phyloP scores from a whole-genome alignment of 768 basidiomycete genomes.

The Leccinellum luteum region DNA sequence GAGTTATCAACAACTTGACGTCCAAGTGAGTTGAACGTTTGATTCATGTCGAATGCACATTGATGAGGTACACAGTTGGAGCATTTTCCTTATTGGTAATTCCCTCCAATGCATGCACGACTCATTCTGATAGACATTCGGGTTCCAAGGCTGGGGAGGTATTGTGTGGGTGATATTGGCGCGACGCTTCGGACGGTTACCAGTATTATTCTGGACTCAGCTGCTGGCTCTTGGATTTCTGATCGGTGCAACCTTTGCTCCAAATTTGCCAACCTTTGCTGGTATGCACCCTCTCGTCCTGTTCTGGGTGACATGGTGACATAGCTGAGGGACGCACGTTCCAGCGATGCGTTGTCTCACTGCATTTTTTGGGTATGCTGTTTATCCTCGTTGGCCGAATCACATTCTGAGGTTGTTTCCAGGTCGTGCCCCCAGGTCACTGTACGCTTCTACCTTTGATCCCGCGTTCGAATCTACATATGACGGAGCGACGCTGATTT shows the following conservation, averaged over 20 bases:
- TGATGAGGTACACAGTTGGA: slow-evolving; percentile 35
- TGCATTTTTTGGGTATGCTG: slow-evolving; percentile 29
- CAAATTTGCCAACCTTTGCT: slow-evolving; percentile 45
- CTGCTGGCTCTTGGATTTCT: slow-evolving; percentile 46
- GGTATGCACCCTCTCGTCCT: slow-evolving; percentile 27
- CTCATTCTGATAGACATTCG: slow-evolving; percentile 6
- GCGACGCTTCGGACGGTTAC: slow-evolving; percentile 30
- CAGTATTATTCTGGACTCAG: slow-evolving; percentile 33
- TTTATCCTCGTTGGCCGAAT: background rate
- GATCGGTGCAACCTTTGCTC: slow-evolving; percentile 51
- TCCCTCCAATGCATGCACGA: background rate
- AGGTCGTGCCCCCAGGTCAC: slow-evolving; percentile 54
- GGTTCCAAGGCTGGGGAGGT: slow-evolving; percentile 28
- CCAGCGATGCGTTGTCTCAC: slow-evolving; percentile 34
- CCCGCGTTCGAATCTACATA: background rate
- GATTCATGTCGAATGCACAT: background rate
- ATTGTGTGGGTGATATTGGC: slow-evolving; percentile 30
- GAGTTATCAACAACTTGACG: slow-evolving; percentile 50
- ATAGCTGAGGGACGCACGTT: background rate
- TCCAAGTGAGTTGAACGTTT: slow-evolving; percentile 32
- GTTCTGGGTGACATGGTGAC: background rate
- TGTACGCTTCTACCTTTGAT: slow-evolving; percentile 23
- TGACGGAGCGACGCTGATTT: background rate
- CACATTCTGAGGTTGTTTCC: background rate
- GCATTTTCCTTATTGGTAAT: slow-evolving; percentile 46